Evolutionary conservation across 2,329 filamentous ascomycete genomes (phyloP), one percentile per base, ranked within the genome.

Genomic region (Beauveria caledonica): DNA sequence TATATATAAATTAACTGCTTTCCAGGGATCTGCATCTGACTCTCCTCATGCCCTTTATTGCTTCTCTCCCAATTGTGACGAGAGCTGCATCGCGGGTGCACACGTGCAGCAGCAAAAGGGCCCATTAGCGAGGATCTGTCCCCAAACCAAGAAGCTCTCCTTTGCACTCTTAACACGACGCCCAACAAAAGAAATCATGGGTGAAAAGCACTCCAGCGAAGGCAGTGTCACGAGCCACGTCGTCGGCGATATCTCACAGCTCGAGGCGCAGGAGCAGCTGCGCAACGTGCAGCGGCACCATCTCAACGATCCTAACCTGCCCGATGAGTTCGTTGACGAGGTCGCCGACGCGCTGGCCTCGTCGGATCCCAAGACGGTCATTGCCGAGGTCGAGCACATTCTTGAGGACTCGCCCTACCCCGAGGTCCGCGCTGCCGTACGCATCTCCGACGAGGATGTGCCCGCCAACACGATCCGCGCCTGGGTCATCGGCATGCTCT

Each of bases 371-470:
- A 40, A 78, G 75, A 51, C 76, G 72, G 21, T 84, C 90, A 76
- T 92, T 91, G 79, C 91, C 95, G 61, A 99, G 71, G 74, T 97
- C 97, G 69, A 92, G 83, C 94, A 61, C 25, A 10, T 65, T 17
- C 49, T 62, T 29, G 60, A 62, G 23, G 54, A 62, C 40, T 62
- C 60, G 48, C 60, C 60, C n/a, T 62, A 62, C 23, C 60, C 60
- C 13, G 60, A 61, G 27, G 60, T 62, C 5, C 60, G 60, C 40
- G 60, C 60, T 10, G 54, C 60, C n/a, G 60, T 62, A 21, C 60
- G 60, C 39, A 44, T 44, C 54, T 49, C 42, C 55, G 60, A 62
- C 48, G 60, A 58, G 49, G 54, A 58, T 36, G 40, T 62, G 17
- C 65, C 63, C 2, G 69, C 63, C 61, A 71, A 66, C 62, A 76